Base-by-base conservation (phyloP, 2,329 filamentous ascomycete species). In the Penicillium decumbens region DNA sequence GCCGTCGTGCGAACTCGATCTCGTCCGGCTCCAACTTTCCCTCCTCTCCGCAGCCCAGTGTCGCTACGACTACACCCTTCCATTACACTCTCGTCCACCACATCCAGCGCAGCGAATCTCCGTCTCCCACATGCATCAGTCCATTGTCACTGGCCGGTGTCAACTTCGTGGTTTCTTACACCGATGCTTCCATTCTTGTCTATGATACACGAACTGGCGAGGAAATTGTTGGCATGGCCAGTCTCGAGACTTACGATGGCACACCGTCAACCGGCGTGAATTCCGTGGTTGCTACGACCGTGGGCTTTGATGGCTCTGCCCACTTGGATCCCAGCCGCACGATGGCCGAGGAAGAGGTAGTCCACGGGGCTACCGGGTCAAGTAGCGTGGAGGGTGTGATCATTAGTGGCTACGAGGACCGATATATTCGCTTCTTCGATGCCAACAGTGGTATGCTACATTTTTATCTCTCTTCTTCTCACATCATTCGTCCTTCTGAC, bases 341-440 rank as follows among this genome's bases (percentile, higher is more conserved):
- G 9, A 72, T 87, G 38, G 75, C 76, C 2, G 80, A 85, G 47
- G 89, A 95, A 49, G 89, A 95, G 55, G 76, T 82, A 6, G 80
- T 88, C 1, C 86, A 86, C 38, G 89, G 90, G 1, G 89, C 92
- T 5, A 97, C 93, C 9, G 88, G 88, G 23, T 84, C 85, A 6
- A 87, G 84, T 49, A 87, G 87, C 29, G 84, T 95, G 0, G 91
- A 96, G 70, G 93, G 93, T 10, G 88, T 95, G 20, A 88, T 98
- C 50, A 96, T 98, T 57, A 95, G 88, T 54, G 93, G 93, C 57
- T 92, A 98, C 67, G 93, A 98, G 75, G 93, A 98, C 73, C 85
- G 88, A 61, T 96, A 90, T 65, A 90, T 98, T 61, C 81, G 92
- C 59, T 95, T 98, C 78, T 98, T 95, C 69, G 93, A 98, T 77